Evolutionary conservation across 2,329 filamentous ascomycete species (phyloP).

Genomic region (Metarhizium anisopliae): DNA sequence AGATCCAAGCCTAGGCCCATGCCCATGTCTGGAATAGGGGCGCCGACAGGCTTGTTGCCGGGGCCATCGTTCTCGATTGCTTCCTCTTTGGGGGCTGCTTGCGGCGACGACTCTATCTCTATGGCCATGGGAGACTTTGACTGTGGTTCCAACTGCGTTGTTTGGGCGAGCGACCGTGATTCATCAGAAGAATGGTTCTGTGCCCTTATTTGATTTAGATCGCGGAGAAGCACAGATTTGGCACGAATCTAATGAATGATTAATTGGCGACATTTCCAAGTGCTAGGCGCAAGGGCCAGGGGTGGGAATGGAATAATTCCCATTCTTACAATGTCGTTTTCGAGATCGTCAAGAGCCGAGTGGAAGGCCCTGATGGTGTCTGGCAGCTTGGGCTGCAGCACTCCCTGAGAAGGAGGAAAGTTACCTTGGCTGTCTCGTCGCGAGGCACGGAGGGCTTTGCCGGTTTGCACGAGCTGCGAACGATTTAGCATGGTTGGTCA

Average conservation of each 20-base stretch:
- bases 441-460: slow-evolving; percentile 44
- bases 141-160: slow-evolving; percentile 24
- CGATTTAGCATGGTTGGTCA: not conserved
- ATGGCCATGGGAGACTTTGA: slow-evolving; percentile 27
- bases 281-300: not conserved
- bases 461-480: slow-evolving; percentile 46
- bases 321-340: slow-evolving; percentile 44
- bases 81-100: slow-evolving; percentile 17
- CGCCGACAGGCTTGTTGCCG: slow-evolving; percentile 30
- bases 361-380: slow-evolving; percentile 42
- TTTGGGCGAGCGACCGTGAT: slow-evolving; percentile 3
- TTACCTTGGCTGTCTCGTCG: slow-evolving; percentile 35
- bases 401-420: slow-evolving; percentile 21
- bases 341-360: slow-evolving; percentile 44
- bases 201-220: slow-evolving; percentile 34
- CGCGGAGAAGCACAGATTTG: slow-evolving; percentile 46
- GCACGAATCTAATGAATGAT: slow-evolving; percentile 27
- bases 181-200: slow-evolving; percentile 15
- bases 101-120: slow-evolving; percentile 27
- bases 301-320: not conserved
- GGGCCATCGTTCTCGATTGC: slow-evolving; percentile 24
- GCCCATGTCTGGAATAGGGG: slow-evolving; percentile 49
- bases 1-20: slow-evolving; percentile 43
- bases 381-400: slow-evolving; percentile 32
- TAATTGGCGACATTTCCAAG: not conserved